phyloP scores from a whole-genome alignment of 441 rosid genomes.

The Populus hybrid region DNA sequence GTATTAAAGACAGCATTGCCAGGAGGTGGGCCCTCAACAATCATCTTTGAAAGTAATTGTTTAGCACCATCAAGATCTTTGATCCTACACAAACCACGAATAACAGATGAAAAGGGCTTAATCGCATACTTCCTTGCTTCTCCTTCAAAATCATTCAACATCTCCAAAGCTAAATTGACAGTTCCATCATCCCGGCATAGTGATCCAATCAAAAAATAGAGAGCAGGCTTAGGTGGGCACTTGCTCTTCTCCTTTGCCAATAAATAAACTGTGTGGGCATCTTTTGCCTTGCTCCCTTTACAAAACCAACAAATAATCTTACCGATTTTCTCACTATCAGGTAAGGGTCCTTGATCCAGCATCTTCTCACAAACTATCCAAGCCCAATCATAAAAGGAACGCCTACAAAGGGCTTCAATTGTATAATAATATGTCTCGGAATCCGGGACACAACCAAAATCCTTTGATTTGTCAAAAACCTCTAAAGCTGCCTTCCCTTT shows the following conservation, averaged over 20 bases:
- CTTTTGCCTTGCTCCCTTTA: conserved; percentile 52
- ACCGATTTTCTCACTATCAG: conserved; percentile 49
- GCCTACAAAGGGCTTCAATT: conserved; percentile 60
- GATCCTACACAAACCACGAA: conserved; percentile 62
- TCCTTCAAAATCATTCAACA: conserved; percentile 47
- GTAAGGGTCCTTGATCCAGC: conserved; percentile 51
- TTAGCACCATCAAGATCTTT: conserved; percentile 59
- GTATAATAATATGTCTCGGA: conserved; percentile 61
- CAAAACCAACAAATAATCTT: conserved; percentile 67
- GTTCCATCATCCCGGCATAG: conserved; percentile 60
- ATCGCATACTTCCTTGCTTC: conserved; percentile 50
- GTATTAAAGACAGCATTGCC: conserved; percentile 75
- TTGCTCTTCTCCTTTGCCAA: conserved; percentile 47
- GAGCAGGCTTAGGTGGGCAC: conserved; percentile 39
- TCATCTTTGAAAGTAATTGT: conserved; percentile 58
- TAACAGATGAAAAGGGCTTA: conserved; percentile 66
- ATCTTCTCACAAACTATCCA: conserved; percentile 63
- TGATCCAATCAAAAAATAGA: conserved; percentile 44
- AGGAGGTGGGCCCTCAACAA: conserved; percentile 71
- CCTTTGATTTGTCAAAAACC: conserved; percentile 58
- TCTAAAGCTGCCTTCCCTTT: conserved; percentile 69
- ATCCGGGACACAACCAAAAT: conserved; percentile 52
- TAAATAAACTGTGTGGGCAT: conserved; percentile 51
- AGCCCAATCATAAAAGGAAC: conserved; percentile 53
- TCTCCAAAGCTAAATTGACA: conserved; percentile 51